Conservation (phyloP, 2,329 filamentous ascomycete species). For the Knoxdaviesia capensis region DNA sequence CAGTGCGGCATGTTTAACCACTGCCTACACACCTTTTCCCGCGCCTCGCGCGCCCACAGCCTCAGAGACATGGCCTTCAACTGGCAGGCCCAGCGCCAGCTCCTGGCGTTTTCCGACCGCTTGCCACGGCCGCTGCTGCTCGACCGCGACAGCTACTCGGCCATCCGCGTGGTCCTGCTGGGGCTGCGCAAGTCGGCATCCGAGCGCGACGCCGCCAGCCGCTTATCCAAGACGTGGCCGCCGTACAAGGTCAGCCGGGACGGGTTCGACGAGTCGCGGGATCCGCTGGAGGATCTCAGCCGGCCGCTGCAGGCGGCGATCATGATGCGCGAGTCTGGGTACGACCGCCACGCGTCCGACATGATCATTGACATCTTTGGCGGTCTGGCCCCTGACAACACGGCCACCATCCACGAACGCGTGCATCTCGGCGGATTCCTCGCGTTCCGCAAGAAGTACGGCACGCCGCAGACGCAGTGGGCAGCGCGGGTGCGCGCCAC, state of each 20-base stretch:
- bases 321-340: constrained; percentile 36
- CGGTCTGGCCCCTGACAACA: constrained; percentile 25
- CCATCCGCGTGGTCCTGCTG: constrained; percentile 31
- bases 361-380: constrained; percentile 29
- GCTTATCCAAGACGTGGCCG: constrained; percentile 35
- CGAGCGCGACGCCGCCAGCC: constrained; percentile 26
- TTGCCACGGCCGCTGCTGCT: constrained; percentile 29
- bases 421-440: constrained; percentile 9
- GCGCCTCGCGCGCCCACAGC: constrained; percentile 12
- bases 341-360: constrained; percentile 24
- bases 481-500: constrained; percentile 36
- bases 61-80: constrained; percentile 21
- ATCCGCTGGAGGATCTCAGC: constrained; percentile 30
- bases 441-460: not conserved
- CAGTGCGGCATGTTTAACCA: constrained; percentile 16
- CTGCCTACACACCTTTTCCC: constrained; percentile 13
- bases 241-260: constrained; percentile 37
- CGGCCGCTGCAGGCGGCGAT: constrained; percentile 30
- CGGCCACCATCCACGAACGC: constrained; percentile 34
- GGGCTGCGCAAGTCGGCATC: constrained; percentile 29
- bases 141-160: constrained; percentile 27
- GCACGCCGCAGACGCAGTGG: constrained; percentile 17
- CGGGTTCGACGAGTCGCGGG: constrained; percentile 35
- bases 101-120: constrained; percentile 29
- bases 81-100: constrained; percentile 35